Evolutionary conservation across 192 early-diverging fungal species (phyloP), one percentile per base, ranked within the genome.

Genomic region (Linnemannia hyalina): DNA sequence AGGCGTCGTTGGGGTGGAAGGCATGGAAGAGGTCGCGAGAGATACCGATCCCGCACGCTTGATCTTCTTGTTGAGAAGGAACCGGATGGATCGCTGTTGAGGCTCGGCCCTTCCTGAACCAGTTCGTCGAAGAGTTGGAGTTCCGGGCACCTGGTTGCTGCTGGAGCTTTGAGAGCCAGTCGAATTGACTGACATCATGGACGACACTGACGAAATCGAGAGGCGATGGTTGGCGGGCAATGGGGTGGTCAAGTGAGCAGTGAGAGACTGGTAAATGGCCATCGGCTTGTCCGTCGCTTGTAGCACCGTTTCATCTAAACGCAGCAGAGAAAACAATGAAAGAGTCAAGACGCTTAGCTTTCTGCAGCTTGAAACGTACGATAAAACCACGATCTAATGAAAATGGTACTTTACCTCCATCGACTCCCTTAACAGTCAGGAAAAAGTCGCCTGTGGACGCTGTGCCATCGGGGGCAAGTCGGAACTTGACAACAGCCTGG

Each of bases 211-310:
- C 9, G 88, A 85, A 41, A 85, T 82, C 18, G 88, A 89, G 13
- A 76, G 79, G 32, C 89, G 91, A 36, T 85, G 88, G 42, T 90
- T 87, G 26, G 89, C 79, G 32, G 92, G 92, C 80, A 93, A 82
- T 46, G 91, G 90, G 40, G 88, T 90, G 0, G 89, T 90, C 32
- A 89, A 75, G 77, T 89, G 88, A n/a, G 89, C 88, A 22, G 81
- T 92, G 23, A 93, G 74, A 13, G 91, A 89, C 38, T 90, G 82
- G 47, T 90, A 93, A 10, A 93, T 92, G 13, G 89, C 82, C 73
- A 93, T 85, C 22, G 92, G 92, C 82, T 92, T 89, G 81, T 93
- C 91, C 70, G 88, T 80, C 7, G 92, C 88, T 36, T 88, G 86
- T 23, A 93, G 78, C 8, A 89, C 82, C 16, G 89, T 82, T 68